phyloP scores from a whole-genome alignment of 305 asterid species.

The Fraxinus sp. region DNA sequence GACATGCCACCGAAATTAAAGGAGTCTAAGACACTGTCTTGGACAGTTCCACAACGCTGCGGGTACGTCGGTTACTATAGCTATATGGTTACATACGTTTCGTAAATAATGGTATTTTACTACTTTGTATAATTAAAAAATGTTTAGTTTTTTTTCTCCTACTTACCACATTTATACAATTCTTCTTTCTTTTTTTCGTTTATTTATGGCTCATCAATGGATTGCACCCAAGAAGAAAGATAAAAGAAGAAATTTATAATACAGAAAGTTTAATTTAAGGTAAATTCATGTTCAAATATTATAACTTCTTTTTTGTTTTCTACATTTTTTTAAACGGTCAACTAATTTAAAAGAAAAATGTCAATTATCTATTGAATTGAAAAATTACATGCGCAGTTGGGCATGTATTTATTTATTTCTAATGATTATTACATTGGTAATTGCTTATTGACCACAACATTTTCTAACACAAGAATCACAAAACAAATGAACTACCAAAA shows the following conservation, averaged over 20 bases:
- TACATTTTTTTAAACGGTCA: background rate
- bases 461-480: background rate
- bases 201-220: constrained; percentile 16
- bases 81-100: background rate
- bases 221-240: constrained; percentile 33
- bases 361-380: background rate
- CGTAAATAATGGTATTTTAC: background rate
- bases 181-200: background rate
- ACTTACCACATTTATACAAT: background rate
- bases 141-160: background rate
- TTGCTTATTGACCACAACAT: background rate
- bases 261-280: background rate
- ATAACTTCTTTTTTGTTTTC: background rate
- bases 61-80: constrained; percentile 19
- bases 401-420: too few species aligned
- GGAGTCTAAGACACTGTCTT: constrained; percentile 25
- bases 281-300: background rate
- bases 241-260: constrained; percentile 12
- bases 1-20: constrained; percentile 26
- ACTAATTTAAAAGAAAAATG: background rate
- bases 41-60: constrained; percentile 41
- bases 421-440: background rate
- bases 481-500: background rate
- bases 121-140: too few species aligned
- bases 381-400: background rate